phyloP scores from a whole-genome alignment of 2,329 filamentous ascomycete species.

The Microthyrium microscopicum region DNA sequence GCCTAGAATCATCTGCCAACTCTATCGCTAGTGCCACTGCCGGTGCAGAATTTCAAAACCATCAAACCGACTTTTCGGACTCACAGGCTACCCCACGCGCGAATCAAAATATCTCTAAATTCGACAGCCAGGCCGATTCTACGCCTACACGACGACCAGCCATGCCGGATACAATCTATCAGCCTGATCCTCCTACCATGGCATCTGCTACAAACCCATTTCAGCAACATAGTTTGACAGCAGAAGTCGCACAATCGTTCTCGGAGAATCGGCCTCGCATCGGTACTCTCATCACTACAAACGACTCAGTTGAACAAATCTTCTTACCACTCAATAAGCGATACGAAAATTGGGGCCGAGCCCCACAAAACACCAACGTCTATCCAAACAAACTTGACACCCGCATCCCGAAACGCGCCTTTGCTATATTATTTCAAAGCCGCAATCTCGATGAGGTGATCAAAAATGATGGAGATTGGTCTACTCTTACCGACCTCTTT shows the following conservation, averaged over 20 bases:
- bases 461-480: conserved; percentile 35
- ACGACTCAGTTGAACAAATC: conserved; percentile 48
- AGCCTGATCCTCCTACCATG: too few species aligned
- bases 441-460: conserved; percentile 45
- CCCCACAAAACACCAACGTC: conserved; percentile 47
- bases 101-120: too few species aligned
- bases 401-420: conserved; percentile 65
- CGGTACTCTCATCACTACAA: conserved; percentile 48
- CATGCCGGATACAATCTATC: too few species aligned
- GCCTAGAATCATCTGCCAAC: too few species aligned
- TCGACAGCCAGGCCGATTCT: too few species aligned
- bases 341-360: conserved; percentile 59
- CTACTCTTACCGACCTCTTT: conserved; percentile 37
- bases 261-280: conserved; percentile 16
- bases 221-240: too few species aligned
- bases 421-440: conserved; percentile 62
- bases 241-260: conserved; percentile 25
- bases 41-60: too few species aligned
- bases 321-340: conserved; percentile 49
- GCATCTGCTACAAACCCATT: too few species aligned
- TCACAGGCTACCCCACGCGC: too few species aligned
- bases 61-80: too few species aligned
- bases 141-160: too few species aligned
- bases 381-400: conserved; percentile 47
- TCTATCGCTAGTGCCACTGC: too few species aligned